These are phyloP conservation scores for Fusarium sp. DNA, from an alignment of 2,329 filamentous ascomycete genomes.

Conservation along the genomic window DNA sequence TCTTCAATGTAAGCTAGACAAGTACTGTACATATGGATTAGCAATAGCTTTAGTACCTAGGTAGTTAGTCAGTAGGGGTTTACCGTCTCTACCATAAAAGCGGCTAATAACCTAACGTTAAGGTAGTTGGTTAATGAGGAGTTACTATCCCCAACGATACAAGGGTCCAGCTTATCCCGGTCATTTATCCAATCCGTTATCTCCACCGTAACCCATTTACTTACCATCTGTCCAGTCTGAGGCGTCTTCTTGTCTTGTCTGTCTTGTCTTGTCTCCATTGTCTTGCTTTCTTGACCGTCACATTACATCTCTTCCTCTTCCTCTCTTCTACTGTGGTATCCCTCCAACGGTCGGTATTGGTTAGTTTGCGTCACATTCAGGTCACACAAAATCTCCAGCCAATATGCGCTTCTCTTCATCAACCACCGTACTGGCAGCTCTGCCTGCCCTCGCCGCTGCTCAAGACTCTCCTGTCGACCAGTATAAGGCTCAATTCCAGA, in stretches of 20 bases:
- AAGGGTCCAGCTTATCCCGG: slow-evolving; percentile 41
- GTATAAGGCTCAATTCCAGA: slow-evolving; percentile 70
- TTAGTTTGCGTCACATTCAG: slow-evolving; percentile 11
- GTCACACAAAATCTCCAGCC: slow-evolving; percentile 16
- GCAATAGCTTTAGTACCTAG: no score
- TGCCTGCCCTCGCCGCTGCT: slow-evolving; percentile 65
- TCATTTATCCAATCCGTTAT: slow-evolving; percentile 38
- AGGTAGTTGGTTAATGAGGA: slow-evolving; percentile 13
- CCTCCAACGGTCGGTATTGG: slow-evolving; percentile 4
- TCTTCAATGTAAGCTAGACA: no score
- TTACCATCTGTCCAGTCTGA: slow-evolving; percentile 20
- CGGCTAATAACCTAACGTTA: background rate
- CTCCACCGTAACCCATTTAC: slow-evolving; percentile 37
- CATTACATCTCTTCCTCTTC: slow-evolving; percentile 17
- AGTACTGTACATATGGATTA: no score
- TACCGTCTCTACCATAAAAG: no score
- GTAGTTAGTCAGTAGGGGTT: no score
- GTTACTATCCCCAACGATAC: slow-evolving; percentile 38
- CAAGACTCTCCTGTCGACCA: slow-evolving; percentile 62
- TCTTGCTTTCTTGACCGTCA: slow-evolving; percentile 8
- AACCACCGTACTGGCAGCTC: slow-evolving; percentile 59
- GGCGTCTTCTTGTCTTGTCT: no score
- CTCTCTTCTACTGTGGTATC: slow-evolving; percentile 16
- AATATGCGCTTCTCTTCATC: slow-evolving; percentile 68
- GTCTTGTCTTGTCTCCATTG: slow-evolving; percentile 2